Evolutionary conservation across 2,329 filamentous ascomycete species (phyloP), one percentile per base, ranked within the genome.

Genomic region (Phialophora tarda): DNA sequence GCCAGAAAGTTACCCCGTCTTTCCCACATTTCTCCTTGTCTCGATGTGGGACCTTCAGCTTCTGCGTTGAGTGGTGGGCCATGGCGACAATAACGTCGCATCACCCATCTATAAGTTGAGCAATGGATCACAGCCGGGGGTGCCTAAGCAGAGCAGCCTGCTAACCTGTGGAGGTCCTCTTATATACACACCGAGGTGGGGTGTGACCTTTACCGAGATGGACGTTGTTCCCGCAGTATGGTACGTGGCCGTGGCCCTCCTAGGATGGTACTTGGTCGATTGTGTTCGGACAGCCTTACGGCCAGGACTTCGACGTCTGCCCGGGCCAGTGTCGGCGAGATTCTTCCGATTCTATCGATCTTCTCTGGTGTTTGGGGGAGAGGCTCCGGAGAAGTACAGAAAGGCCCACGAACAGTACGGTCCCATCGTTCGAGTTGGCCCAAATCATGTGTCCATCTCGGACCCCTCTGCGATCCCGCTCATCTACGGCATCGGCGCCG

Each of bases 301-400:
- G 12, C 32, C 48, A 17, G 60, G 60, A 8, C 24, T 66, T n/a
- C 53, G 64, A 51, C 51, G 41, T 10, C 24, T 69, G 30, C 91
- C 91, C 0, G 91, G 91, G 0, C 91, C 89, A 0, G 82, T 88
- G 65, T 73, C 91, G 38, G 91, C 91, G 24, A 88, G 80, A 2
- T 81, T 85, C 63, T 90, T 88, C 17, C 86, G 93, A 74, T 88
- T 87, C 82, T 94, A 91, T 90, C 83, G 91, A 21, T 85, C 92
- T 17, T 54, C 26, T 14, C 32, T 64, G 47, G 56, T 62, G 2
- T 26, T 28, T 24, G 47, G 48, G 14, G 58, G 62, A 8, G 30
- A 44, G 17, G 63, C 53, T 11, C 59, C 59, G n/a, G 24, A 28
- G 7, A 23, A 44, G 11, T 68, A 63, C 21, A 6, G 47, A 7